Conservation (phyloP, 257 asterid genomes). For the Eucommia ulmoides region DNA sequence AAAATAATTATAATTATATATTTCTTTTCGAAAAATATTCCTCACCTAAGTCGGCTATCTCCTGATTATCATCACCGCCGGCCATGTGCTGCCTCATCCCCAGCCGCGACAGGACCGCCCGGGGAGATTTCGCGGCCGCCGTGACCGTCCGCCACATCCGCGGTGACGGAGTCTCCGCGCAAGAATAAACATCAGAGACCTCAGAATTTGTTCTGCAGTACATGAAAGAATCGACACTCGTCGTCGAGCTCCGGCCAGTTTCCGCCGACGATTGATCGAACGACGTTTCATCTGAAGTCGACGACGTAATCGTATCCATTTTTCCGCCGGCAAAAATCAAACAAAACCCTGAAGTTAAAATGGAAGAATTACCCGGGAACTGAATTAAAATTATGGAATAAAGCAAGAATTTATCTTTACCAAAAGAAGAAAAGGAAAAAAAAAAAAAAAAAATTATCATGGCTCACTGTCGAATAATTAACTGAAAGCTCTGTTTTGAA, state of each 20-base stretch:
- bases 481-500: too few relatives aligned
- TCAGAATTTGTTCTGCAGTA: constrained; percentile 61
- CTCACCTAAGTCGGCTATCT: constrained; percentile 45
- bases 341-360: too few relatives aligned
- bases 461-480: too few relatives aligned
- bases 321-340: too few relatives aligned
- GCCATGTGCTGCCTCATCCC: constrained; percentile 41
- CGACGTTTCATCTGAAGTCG: too few relatives aligned
- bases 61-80: constrained; percentile 22
- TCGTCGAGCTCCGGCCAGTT: constrained; percentile 26
- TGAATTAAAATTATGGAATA: too few relatives aligned
- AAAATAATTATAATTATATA: too few relatives aligned
- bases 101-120: constrained; percentile 45
- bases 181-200: constrained; percentile 47
- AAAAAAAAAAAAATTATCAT: constrained; percentile 5
- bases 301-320: too few relatives aligned
- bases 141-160: constrained; percentile 45
- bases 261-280: constrained; percentile 44
- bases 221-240: constrained; percentile 47
- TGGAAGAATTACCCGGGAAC: too few relatives aligned
- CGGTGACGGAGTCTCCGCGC: constrained; percentile 48
- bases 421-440: too few relatives aligned
- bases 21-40: too few relatives aligned
- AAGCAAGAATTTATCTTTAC: too few relatives aligned
- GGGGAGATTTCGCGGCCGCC: constrained; percentile 46